Evolutionary conservation across 768 basidiomycete species (phyloP), one percentile per base, ranked within the genome.

Genomic region (Coprinellus micaceus): DNA sequence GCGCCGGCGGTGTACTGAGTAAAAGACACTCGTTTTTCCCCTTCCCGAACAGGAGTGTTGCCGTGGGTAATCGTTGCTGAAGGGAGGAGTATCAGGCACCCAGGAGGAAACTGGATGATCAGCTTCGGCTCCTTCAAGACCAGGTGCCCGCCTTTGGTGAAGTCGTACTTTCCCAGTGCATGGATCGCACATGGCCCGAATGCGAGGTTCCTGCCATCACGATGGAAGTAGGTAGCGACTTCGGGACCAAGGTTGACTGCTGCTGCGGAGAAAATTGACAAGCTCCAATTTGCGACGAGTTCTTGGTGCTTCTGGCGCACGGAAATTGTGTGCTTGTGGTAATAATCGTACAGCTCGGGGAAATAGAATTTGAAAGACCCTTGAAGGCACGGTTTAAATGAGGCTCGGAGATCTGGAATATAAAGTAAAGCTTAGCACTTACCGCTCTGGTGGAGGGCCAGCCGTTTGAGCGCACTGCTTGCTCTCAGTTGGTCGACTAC

Each of bases 111-210:
- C 19, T 53, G 30, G 47, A 58, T 53, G 2, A 69, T 44, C 0
- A 72, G 58, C 12, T 63, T 59, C 0, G 66, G 64, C 52, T 64
- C 45, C 13, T 39, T 22, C 9, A 58, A 37, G 4, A 58, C 36
- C 5, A 58, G 33, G 24, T 58, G 57, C 60, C 72, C 72, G 9
- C 72, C 67, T 26, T 36, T 60, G 11, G 4, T 59, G 1, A 46
- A 59, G 50, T 73, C 59, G 54, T 67, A 75, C 10, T 39, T 28
- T 1, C 52, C 52, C 19, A 58, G 22, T 3, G 45, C 44, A 4
- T 39, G 7, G 36, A 58, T 71, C 0, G 69, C 59, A 46, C 73
- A 77, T 60, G 66, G 63, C 0, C 73, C 72, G 24, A 54, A 64
- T 0, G 71, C 59, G 0, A 67, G 48, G 46, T 77, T 77, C 1